These are phyloP conservation scores for Backusella parvicylindrica DNA, from an alignment of 192 early-diverging fungal genomes.

Conservation along the genomic window DNA sequence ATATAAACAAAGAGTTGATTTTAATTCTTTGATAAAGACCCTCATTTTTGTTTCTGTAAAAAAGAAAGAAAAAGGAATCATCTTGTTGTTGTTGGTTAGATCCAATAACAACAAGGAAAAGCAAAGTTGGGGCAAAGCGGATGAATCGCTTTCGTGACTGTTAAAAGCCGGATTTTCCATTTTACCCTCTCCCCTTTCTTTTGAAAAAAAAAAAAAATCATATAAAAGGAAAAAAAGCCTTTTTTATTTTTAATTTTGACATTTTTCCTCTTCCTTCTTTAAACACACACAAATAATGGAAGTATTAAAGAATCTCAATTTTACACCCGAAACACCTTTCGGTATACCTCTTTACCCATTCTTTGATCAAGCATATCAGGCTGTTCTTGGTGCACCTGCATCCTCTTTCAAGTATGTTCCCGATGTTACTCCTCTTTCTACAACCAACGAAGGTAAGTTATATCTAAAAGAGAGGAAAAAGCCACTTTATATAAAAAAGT, in stretches of 20 bases:
- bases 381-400: constrained; percentile 39
- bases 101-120: not conserved
- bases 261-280: constrained; percentile 1
- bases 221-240: not conserved
- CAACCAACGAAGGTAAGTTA: constrained; percentile 32
- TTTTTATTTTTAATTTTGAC: too few relatives aligned
- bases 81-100: too few relatives aligned
- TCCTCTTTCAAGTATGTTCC: constrained; percentile 42
- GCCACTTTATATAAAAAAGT: not conserved
- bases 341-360: constrained; percentile 50
- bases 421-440: constrained; percentile 52
- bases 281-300: constrained; percentile 12
- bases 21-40: not conserved
- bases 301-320: constrained; percentile 40
- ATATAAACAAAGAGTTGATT: not conserved
- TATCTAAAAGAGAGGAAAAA: not conserved
- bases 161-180: not conserved
- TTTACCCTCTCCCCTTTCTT: not conserved
- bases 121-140: not conserved
- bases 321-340: constrained; percentile 51
- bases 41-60: too few relatives aligned
- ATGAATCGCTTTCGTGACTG: not conserved
- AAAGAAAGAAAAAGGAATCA: too few relatives aligned
- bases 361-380: constrained; percentile 45
- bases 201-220: not conserved